Evolutionary conservation across 2,329 filamentous ascomycete species (phyloP).

Genomic region (Nemania serpens): DNA sequence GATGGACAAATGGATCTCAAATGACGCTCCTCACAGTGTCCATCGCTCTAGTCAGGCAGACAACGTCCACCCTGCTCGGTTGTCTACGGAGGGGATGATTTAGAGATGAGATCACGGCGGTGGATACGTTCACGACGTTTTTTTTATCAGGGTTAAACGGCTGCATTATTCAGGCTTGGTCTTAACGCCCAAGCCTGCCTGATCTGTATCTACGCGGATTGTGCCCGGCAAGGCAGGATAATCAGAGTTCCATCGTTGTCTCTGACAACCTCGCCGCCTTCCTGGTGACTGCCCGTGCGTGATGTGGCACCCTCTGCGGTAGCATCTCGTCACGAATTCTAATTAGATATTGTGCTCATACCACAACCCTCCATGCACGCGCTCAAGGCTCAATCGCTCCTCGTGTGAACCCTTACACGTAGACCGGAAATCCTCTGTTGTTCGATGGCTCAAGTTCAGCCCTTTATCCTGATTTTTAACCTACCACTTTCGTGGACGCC

Average conservation of each 20-base stretch:
- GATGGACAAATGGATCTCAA: conserved; percentile 33
- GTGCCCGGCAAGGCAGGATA: conserved; percentile 33
- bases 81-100: conserved; percentile 29
- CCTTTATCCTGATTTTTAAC: no score
- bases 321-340: background rate
- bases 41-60: conserved; percentile 34
- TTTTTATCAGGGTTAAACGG: conserved; percentile 38
- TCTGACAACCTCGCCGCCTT: conserved; percentile 12
- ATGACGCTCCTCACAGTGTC: conserved; percentile 33
- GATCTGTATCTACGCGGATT: conserved; percentile 35
- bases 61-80: conserved; percentile 33
- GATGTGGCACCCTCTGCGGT: background rate
- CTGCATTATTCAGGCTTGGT: conserved; percentile 38
- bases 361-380: background rate
- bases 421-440: background rate
- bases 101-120: conserved; percentile 33
- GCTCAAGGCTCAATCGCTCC: background rate
- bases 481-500: no score
- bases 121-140: conserved; percentile 35
- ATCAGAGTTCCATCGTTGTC: conserved; percentile 29
- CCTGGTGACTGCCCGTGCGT: background rate
- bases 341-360: background rate
- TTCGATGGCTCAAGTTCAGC: background rate
- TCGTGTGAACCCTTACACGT: background rate
- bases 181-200: conserved; percentile 29